Base-by-base conservation (phyloP, 2,329 filamentous ascomycete species). In the Ambrosiella beaveri region DNA sequence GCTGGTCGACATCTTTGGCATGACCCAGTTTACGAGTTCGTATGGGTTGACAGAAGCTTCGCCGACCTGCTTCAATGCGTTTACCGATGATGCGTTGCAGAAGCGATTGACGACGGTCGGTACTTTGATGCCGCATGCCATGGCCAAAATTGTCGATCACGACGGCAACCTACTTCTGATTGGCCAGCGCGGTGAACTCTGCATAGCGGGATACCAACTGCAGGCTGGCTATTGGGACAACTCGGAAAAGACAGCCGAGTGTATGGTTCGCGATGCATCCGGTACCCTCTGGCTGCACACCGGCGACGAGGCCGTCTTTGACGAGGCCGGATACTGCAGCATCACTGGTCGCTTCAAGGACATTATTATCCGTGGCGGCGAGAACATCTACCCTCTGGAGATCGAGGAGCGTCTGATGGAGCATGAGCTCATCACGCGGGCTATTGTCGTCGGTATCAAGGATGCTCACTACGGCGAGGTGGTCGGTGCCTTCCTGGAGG, bases 261-360 rank as follows among this genome's bases (percentile, higher is more conserved):
- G 73, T 7, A 79, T 80, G 76, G 66, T 73, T 17, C 68, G 74
- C 19, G 77, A 80, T 63, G 70, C 73, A 58, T 69, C 74, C 0
- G 76, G 78, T 0, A 70, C 77, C 17, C 64, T 81, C 61, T 88
- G 85, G 83, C 71, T 68, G 62, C 77, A 81, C 62, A 86, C 84
- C 0, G 84, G 84, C 0, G 85, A 90, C 65, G 76, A 86, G 62
- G 77, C 87, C 39, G 74, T 83, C 6, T 80, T 82, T 59, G 84
- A 88, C 60, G 77, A 80, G 39, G 70, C 80, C 7, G 85, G 84
- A 0, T 86, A 86, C 65, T 87, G 84, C 63, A 75, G 73, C 6
- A 88, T 89, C 63, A 88, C 85, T 0, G 85, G 85, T 0, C 74
- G 85, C 17, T 86, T 87, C 70, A 88, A 88, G 70, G 85, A 89